These are phyloP conservation scores for Arctostaphylos glauca DNA, from an alignment of 148 eudicot genomes.

Conservation along the genomic window DNA sequence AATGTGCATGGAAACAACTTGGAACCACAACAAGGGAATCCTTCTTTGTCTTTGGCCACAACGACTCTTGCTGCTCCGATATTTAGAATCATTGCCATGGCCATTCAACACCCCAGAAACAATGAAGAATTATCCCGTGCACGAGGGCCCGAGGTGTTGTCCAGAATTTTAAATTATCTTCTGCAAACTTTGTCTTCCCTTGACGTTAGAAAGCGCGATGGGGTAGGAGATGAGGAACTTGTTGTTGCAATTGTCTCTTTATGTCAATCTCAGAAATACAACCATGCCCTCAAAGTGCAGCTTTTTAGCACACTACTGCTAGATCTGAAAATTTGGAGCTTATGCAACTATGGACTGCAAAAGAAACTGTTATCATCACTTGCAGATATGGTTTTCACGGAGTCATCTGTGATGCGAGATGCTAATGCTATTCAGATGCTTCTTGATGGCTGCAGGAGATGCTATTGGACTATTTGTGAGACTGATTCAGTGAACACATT, in stretches of 20 bases:
- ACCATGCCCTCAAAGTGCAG: conserved; percentile 86
- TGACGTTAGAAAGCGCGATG: conserved; percentile 61
- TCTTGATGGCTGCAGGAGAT: conserved; percentile 96
- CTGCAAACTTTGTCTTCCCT: conserved; percentile 70
- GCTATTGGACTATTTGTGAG: conserved; percentile 88
- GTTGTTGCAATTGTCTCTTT: conserved; percentile 89
- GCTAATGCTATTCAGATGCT: conserved; percentile 98
- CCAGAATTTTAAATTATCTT: conserved; percentile 78
- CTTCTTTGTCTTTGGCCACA: conserved; percentile 60
- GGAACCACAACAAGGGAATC: conserved; percentile 71
- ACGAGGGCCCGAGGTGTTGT: conserved; percentile 86
- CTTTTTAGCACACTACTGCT: conserved; percentile 87
- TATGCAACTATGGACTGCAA: conserved; percentile 95
- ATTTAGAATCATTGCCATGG: conserved; percentile 85
- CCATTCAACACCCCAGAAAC: conserved; percentile 84
- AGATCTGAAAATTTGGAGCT: conserved; percentile 91
- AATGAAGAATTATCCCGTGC: conserved; percentile 80
- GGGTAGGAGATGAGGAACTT: conserved; percentile 87
- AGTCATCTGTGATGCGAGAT: conserved; percentile 94
- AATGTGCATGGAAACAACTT: conserved; percentile 63
- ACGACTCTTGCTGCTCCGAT: conserved; percentile 88
- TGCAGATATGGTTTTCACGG: conserved; percentile 97
- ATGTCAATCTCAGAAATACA: conserved; percentile 87
- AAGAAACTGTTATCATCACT: conserved; percentile 95
- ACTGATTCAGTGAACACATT: conserved; percentile 81